phyloP scores from a whole-genome alignment of 176 grass and related monocot species.

The Lolium rigidum region DNA sequence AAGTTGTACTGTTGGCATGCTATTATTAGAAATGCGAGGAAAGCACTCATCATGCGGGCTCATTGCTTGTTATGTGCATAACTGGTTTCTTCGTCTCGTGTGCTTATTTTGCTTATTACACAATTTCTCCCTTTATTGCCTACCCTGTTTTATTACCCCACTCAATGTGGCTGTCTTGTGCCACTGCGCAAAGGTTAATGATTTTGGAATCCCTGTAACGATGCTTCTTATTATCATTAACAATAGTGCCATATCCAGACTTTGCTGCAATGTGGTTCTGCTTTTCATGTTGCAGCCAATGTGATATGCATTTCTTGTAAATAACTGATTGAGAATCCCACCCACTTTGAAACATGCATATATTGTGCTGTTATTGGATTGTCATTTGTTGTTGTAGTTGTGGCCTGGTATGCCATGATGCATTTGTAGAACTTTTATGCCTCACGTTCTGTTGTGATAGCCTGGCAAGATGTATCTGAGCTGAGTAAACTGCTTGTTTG shows the following conservation, averaged over 20 bases:
- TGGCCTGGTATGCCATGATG: background rate
- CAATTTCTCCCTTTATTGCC: background rate
- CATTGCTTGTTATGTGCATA: background rate
- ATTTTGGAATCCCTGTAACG: background rate
- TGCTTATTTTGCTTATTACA: background rate
- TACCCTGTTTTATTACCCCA: background rate
- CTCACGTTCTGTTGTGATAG: conserved; percentile 11
- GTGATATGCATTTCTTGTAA: background rate
- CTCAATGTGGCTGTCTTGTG: background rate
- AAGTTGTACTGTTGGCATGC: background rate
- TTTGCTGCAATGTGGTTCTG: background rate
- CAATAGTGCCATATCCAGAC: background rate
- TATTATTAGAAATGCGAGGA: background rate
- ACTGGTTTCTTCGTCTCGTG: background rate
- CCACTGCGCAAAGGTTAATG: background rate
- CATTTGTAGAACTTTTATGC: background rate
- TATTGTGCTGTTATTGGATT: background rate
- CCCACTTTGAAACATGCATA: background rate
- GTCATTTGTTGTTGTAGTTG: background rate
- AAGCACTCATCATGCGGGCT: background rate
- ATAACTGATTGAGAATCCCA: background rate
- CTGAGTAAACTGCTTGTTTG: conserved; percentile 3
- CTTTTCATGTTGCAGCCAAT: background rate
- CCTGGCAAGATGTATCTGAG: background rate
- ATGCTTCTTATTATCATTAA: background rate